Percentiles rank a stretch among this genome's conserved stretches.
These are phyloP conservation scores for Entomortierella lignicola DNA, from an alignment of 192 early-diverging fungal genomes.

Conservation along the genomic window DNA sequence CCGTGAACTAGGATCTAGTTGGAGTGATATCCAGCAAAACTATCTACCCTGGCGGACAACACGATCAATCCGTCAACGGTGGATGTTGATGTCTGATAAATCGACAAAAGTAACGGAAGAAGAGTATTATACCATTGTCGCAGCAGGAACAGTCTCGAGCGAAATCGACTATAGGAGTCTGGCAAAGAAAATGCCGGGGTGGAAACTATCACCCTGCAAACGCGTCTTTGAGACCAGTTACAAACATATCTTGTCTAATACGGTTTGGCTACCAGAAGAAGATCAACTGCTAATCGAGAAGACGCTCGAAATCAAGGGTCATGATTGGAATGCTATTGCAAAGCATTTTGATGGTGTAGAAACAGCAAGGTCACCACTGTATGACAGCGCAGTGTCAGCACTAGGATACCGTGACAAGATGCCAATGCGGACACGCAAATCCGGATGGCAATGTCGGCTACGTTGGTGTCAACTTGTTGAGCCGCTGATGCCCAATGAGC, in stretches of 20 bases:
- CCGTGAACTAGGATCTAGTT: conserved; percentile 15
- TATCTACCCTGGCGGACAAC: conserved; percentile 30
- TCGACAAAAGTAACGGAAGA: conserved; percentile 22
- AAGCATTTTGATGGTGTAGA: conserved; percentile 31
- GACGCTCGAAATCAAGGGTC: conserved; percentile 9
- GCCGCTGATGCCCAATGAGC: conserved; percentile 31
- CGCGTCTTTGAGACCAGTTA: conserved; percentile 35
- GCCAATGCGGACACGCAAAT: conserved; percentile 20
- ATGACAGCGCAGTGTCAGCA: not conserved
- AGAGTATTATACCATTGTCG: conserved; percentile 36
- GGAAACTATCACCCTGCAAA: conserved; percentile 31
- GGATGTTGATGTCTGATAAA: conserved; percentile 32
- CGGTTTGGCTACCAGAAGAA: conserved; percentile 30
- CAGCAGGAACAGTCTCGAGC: not conserved
- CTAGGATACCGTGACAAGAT: not conserved
- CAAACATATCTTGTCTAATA: conserved; percentile 23
- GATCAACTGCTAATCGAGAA: conserved; percentile 15
- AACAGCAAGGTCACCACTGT: conserved; percentile 27
- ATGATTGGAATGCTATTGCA: conserved; percentile 36
- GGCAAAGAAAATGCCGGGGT: conserved; percentile 21
- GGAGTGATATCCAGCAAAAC: conserved; percentile 16
- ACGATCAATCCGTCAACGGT: conserved; percentile 31
- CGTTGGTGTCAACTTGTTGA: conserved; percentile 46
- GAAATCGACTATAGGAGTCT: conserved; percentile 18
- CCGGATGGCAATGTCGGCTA: conserved; percentile 37